phyloP scores from a whole-genome alignment of 2,329 filamentous ascomycete genomes.

The Fonsecaea pedrosoi region DNA sequence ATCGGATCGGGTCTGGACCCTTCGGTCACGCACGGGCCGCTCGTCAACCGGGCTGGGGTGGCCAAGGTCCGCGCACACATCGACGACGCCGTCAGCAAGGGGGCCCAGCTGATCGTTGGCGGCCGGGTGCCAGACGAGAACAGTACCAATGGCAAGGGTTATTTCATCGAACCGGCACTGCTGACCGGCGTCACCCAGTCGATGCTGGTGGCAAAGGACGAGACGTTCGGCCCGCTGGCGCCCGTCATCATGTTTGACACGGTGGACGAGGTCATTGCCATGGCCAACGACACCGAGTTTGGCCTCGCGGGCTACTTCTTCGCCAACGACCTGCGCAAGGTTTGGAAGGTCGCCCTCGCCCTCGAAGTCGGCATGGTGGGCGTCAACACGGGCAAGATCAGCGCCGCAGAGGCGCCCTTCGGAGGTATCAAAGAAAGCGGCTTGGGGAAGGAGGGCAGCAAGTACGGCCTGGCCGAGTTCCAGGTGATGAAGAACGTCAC shows the following conservation, averaged over 20 bases:
- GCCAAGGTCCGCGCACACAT: slow-evolving; percentile 29
- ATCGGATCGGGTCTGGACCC: slow-evolving; percentile 75
- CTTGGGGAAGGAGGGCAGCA: slow-evolving; percentile 59
- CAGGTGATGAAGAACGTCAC: slow-evolving; percentile 31
- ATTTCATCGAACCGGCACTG: slow-evolving; percentile 34
- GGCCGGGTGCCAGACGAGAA: slow-evolving; percentile 58
- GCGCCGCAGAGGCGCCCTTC: slow-evolving; percentile 55
- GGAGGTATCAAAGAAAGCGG: slow-evolving; percentile 47
- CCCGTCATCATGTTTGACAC: slow-evolving; percentile 67
- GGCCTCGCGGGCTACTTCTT: slow-evolving; percentile 38
- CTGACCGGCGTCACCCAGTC: slow-evolving; percentile 30
- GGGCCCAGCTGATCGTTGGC: slow-evolving; percentile 38
- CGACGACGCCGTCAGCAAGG: slow-evolving; percentile 37
- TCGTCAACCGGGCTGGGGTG: slow-evolving; percentile 50
- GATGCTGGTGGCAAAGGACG: slow-evolving; percentile 40
- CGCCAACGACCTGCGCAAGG: slow-evolving; percentile 11
- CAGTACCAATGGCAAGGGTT: slow-evolving; percentile 52
- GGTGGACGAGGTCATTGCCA: slow-evolving; percentile 44
- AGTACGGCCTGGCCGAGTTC: slow-evolving; percentile 40
- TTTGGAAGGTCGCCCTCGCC: slow-evolving; percentile 61
- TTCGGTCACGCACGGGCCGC: slow-evolving; percentile 75
- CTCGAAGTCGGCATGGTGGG: slow-evolving; percentile 86
- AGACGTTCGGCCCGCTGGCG: slow-evolving; percentile 44
- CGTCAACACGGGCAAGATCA: slow-evolving; percentile 64
- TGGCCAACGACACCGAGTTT: slow-evolving; percentile 44